A percentile compares a stretch with the other conserved stretches of the same genome.
These are phyloP conservation scores for Clitocybe nebularis DNA, from an alignment of 1,284 basidiomycete species.

Conservation along the genomic window DNA sequence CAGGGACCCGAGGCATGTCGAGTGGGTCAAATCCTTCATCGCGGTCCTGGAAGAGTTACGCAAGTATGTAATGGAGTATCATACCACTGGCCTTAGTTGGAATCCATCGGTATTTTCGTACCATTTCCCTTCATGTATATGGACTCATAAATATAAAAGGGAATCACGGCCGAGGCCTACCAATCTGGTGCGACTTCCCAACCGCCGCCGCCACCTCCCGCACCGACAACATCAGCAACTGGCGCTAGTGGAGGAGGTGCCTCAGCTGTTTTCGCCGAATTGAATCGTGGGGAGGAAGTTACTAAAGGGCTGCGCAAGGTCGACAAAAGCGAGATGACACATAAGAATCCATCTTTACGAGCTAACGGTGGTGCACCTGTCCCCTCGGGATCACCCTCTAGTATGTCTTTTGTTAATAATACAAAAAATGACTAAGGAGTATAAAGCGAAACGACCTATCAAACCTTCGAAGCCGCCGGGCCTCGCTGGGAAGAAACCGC, in stretches of 20 bases:
- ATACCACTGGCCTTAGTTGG: conserved; percentile 89
- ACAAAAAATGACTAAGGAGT: too few relatives aligned
- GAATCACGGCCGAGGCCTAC: conserved; percentile 58
- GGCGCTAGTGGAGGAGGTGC: conserved; percentile 51
- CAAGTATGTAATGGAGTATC: conserved; percentile 84
- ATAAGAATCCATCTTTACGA: conserved; percentile 93
- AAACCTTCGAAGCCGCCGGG: conserved; percentile 82
- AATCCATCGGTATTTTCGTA: conserved; percentile 66
- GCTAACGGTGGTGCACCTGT: conserved; percentile 63
- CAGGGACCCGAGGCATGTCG: conserved; percentile 85
- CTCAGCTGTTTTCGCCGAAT: conserved; percentile 87
- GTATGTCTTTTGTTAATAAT: conserved; percentile 28
- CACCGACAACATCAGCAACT: conserved; percentile 47
- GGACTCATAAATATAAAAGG: conserved; percentile 37
- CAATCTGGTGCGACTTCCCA: conserved; percentile 38
- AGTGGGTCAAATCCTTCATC: conserved; percentile 82
- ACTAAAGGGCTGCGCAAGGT: conserved; percentile 93
- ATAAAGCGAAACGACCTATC: conserved; percentile 61
- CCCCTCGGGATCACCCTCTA: conserved; percentile 28
- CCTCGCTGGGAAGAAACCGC: conserved; percentile 83
- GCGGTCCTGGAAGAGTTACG: conserved; percentile 75
- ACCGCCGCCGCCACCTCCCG: conserved; percentile 38
- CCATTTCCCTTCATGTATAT: background rate
- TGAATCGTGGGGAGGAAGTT: conserved; percentile 89
- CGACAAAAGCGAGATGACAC: conserved; percentile 95